phyloP scores from a whole-genome alignment of 805 yeast species.

The Wickerhamiella lipophila region DNA sequence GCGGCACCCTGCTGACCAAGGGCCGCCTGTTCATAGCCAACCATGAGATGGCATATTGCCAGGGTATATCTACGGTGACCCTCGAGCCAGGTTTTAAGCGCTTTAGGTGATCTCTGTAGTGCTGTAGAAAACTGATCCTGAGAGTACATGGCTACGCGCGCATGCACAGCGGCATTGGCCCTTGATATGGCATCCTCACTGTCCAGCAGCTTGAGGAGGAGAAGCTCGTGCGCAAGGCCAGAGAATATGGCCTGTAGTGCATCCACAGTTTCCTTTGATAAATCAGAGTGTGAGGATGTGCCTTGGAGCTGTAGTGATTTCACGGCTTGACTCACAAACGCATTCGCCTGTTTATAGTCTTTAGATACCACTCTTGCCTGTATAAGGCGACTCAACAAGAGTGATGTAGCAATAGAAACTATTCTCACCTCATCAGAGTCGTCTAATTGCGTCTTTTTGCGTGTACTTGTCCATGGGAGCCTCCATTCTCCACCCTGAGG shows the following conservation, averaged over 20 bases:
- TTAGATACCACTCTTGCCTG: constrained; percentile 12
- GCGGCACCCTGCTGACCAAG: constrained; percentile 24
- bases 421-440: constrained; percentile 21
- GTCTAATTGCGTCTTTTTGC: constrained; percentile 13
- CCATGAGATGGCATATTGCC: constrained; percentile 22
- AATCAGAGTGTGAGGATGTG: constrained; percentile 18
- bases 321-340: constrained; percentile 22
- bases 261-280: constrained; percentile 19
- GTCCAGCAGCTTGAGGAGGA: constrained; percentile 22
- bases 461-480: constrained; percentile 14
- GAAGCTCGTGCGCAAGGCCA: constrained; percentile 25
- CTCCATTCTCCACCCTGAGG: constrained; percentile 12
- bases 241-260: constrained; percentile 19
- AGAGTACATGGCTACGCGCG: constrained; percentile 26
- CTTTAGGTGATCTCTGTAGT: constrained; percentile 18
- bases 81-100: constrained; percentile 22
- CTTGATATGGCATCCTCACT: constrained; percentile 12
- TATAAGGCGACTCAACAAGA: constrained; percentile 17
- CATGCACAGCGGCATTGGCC: constrained; percentile 22
- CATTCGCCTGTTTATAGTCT: constrained; percentile 21
- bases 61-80: constrained; percentile 20
- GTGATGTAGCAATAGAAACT: constrained; percentile 19
- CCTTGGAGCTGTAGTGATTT: constrained; percentile 17
- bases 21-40: constrained; percentile 23
- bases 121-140: constrained; percentile 25